phyloP scores from a whole-genome alignment of 2,329 filamentous ascomycete species.

The Aspergillus hortae region DNA sequence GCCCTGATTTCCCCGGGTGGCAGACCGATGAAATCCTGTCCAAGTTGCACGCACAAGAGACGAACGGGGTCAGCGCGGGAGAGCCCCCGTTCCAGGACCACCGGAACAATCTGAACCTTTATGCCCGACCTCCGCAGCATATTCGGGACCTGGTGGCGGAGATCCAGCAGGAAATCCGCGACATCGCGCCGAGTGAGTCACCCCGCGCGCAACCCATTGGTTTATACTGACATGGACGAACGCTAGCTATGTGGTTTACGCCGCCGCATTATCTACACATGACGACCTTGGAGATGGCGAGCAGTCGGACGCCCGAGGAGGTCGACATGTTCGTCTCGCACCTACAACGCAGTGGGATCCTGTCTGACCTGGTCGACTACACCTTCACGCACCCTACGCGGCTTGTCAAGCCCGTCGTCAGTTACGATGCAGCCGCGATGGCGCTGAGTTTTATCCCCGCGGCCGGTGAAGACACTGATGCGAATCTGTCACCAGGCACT shows the following conservation, averaged over 20 bases:
- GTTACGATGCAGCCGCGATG: slow-evolving; percentile 79
- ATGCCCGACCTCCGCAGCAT: slow-evolving; percentile 75
- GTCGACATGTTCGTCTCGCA: slow-evolving; percentile 60
- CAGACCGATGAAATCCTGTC: slow-evolving; percentile 72
- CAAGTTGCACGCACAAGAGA: slow-evolving; percentile 53
- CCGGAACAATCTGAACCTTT: slow-evolving; percentile 80
- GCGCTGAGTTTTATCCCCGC: slow-evolving; percentile 86
- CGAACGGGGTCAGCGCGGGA: slow-evolving; percentile 45
- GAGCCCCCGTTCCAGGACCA: slow-evolving; percentile 70
- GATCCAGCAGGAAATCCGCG: slow-evolving; percentile 64
- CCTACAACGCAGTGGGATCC: slow-evolving; percentile 49
- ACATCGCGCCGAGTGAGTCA: slow-evolving; percentile 65
- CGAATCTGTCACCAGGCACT: slow-evolving; percentile 30
- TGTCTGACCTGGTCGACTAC: slow-evolving; percentile 62
- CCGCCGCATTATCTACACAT: slow-evolving; percentile 74
- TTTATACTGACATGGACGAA: not conserved
- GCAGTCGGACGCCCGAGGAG: slow-evolving; percentile 68
- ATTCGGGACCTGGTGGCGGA: slow-evolving; percentile 64
- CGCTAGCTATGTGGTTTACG: slow-evolving; percentile 78
- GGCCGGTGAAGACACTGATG: slow-evolving; percentile 51
- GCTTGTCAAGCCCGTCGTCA: slow-evolving; percentile 76
- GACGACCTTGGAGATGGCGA: slow-evolving; percentile 80
- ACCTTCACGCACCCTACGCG: slow-evolving; percentile 65
- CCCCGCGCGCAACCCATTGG: not conserved
- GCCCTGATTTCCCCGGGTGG: slow-evolving; percentile 64